Evolutionary conservation across 2,329 filamentous ascomycete genomes (phyloP).

Genomic region (Beauveria sp.): DNA sequence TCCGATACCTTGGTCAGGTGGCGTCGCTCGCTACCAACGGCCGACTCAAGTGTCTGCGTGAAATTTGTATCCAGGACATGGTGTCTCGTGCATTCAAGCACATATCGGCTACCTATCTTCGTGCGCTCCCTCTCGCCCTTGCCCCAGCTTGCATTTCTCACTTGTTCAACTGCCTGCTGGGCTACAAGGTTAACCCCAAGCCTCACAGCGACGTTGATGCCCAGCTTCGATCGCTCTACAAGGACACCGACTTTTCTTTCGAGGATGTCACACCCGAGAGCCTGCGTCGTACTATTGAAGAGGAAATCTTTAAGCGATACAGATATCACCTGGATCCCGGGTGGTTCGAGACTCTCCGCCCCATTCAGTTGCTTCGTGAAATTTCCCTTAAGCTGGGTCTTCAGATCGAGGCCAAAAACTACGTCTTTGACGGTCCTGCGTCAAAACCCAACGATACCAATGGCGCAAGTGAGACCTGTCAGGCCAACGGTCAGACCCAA

Average conservation of each 20-base stretch:
- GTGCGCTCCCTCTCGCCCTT: conserved; percentile 70
- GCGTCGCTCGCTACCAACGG: conserved; percentile 62
- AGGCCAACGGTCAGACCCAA: conserved; percentile 33
- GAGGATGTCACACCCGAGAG: conserved; percentile 68
- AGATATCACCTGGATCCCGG: conserved; percentile 62
- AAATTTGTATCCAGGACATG: conserved; percentile 84
- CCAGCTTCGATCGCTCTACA: conserved; percentile 66
- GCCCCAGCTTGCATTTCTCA: conserved; percentile 76
- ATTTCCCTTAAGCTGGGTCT: conserved; percentile 82
- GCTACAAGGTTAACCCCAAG: conserved; percentile 64
- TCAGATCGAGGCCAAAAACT: conserved; percentile 68
- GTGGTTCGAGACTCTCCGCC: conserved; percentile 62
- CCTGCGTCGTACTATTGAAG: conserved; percentile 61
- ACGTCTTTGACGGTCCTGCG: conserved; percentile 24
- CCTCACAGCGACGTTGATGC: conserved; percentile 73
- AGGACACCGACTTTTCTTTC: conserved; percentile 75
- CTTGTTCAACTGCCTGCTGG: conserved; percentile 87
- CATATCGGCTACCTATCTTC: conserved; percentile 69
- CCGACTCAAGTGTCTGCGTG: conserved; percentile 68
- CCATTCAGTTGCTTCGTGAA: conserved; percentile 81
- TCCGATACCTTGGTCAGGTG: conserved; percentile 87
- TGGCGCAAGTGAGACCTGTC: conserved; percentile 25
- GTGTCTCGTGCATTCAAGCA: conserved; percentile 95
- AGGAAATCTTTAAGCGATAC: conserved; percentile 67
- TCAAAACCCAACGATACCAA: conserved; percentile 21